These are phyloP conservation scores for Ascochyta viciae-villosae DNA, from an alignment of 2,329 filamentous ascomycete genomes.

Conservation along the genomic window DNA sequence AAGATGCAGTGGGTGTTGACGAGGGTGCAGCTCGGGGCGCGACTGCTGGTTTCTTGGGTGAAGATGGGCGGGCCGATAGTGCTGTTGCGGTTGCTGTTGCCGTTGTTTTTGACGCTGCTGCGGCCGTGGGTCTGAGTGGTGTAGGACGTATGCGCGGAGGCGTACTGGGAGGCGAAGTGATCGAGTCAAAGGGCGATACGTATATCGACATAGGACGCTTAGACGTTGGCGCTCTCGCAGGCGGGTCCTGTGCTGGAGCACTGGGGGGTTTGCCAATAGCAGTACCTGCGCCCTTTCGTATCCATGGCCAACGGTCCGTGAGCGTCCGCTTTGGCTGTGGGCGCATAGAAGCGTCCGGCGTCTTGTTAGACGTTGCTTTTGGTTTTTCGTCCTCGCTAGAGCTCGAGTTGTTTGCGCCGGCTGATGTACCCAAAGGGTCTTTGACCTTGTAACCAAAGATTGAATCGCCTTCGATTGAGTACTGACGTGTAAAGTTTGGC, in stretches of 20 bases:
- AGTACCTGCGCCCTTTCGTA: conserved; percentile 10
- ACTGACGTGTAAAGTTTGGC: conserved; percentile 31
- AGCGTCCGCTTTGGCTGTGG: conserved; percentile 16
- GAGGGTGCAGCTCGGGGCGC: background rate
- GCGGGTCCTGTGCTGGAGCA: conserved; percentile 14
- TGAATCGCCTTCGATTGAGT: conserved; percentile 27
- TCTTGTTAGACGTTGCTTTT: background rate
- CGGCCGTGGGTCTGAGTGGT: background rate
- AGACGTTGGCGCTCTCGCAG: background rate
- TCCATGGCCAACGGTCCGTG: conserved; percentile 37
- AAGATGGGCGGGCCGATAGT: conserved; percentile 6
- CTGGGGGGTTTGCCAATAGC: conserved; percentile 21
- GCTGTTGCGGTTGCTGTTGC: background rate
- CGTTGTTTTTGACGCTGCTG: background rate
- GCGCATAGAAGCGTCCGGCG: conserved; percentile 3
- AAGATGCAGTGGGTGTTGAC: background rate
- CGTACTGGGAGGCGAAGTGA: conserved; percentile 1
- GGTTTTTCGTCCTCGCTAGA: conserved; percentile 20
- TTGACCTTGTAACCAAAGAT: conserved; percentile 33
- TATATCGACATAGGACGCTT: background rate
- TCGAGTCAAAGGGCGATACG: conserved; percentile 25
- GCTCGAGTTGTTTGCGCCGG: conserved; percentile 13
- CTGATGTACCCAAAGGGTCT: conserved; percentile 19
- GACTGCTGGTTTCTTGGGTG: conserved; percentile 19
- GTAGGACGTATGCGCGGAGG: conserved; percentile 6